Conservation (phyloP, 805 yeast genomes). For the Ogataea allantospora region DNA sequence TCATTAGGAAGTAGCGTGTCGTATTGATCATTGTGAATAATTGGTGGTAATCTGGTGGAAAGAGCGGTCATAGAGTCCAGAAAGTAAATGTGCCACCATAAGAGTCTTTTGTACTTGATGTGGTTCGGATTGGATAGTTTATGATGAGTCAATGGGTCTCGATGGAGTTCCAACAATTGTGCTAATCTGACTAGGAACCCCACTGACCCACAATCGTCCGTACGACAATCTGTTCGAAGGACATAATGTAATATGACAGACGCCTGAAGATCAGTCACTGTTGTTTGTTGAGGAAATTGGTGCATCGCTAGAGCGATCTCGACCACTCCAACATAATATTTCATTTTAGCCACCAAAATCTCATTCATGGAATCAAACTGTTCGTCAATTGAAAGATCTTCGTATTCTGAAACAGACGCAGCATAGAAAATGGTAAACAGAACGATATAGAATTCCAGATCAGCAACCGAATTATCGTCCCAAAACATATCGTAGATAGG, state of each 20-base stretch:
- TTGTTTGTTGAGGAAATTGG: conserved; percentile 48
- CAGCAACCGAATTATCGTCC: conserved; percentile 34
- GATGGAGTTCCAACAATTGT: conserved; percentile 52
- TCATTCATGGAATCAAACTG: conserved; percentile 22
- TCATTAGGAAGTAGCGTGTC: conserved; percentile 57
- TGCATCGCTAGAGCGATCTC: conserved; percentile 48
- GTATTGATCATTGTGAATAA: conserved; percentile 50
- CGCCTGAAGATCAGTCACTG: conserved; percentile 37
- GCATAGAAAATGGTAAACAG: conserved; percentile 57
- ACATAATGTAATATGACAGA: conserved; percentile 45
- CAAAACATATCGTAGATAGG: conserved; percentile 49
- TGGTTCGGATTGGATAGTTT: conserved; percentile 46
- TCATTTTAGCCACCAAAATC: conserved; percentile 43
- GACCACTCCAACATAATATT: conserved; percentile 47
- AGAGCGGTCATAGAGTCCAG: conserved; percentile 57
- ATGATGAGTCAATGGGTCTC: conserved; percentile 57
- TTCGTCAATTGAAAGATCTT: conserved; percentile 48
- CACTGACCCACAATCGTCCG: conserved; percentile 53
- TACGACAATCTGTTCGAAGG: conserved; percentile 53
- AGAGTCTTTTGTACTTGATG: conserved; percentile 50
- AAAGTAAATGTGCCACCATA: conserved; percentile 70
- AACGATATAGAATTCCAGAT: conserved; percentile 46
- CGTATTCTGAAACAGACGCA: conserved; percentile 57
- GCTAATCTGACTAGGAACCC: conserved; percentile 56
- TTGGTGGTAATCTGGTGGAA: conserved; percentile 54